Evolutionary conservation across 176 grass and related monocot species (phyloP), one percentile per base, ranked within the genome.

Genomic region (Ampelocalamus luodianensis): DNA sequence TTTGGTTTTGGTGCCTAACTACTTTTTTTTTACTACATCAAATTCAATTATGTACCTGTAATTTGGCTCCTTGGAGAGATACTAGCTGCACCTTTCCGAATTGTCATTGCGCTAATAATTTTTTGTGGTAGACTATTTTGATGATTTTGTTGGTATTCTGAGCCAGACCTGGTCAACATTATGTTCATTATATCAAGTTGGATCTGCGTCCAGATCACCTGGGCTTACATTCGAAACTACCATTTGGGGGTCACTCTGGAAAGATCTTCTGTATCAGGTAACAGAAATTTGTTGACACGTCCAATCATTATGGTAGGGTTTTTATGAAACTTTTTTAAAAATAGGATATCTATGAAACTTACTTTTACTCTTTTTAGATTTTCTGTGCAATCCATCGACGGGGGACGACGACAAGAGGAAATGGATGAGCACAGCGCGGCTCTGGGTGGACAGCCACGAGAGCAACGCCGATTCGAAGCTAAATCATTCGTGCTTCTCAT

Each of bases 231-330:
- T 29, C 1, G 29, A 29, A 29, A 29, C 29, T 29, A 29, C 29
- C 29, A 29, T 29, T 29, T 29, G 29, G 90, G 91, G 86, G 77
- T 89, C 91, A 80, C 89, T 95, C 27, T 98, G 96, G 96, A 98
- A 98, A 80, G 96, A 98, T 86, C 85, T 98, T 83, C 87, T 98
- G 55, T 93, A 90, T 85, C 88, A 98, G 93, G 96, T 98, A 88
- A 26, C 26, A 78, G 12, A 75, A 80, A 32, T 72, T 76, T 65
- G 4, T 65, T 72, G 44, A 14, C 53, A 36, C 34, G 36, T 15
- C 23, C 16, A 55, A 26, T 24, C 18, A 14, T 59, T 76, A 20
- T 27, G 40, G 20, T 79, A 29, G 24, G 58, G 61, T 51, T 53
- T 54, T 3, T 54, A 13, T 50, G 4, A 17, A 22, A 22, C 9